Percentiles rank a stretch among this genome's conserved stretches.
These are phyloP conservation scores for Onygenales sp. DNA, from an alignment of 2,329 filamentous ascomycete genomes.

Conservation along the genomic window DNA sequence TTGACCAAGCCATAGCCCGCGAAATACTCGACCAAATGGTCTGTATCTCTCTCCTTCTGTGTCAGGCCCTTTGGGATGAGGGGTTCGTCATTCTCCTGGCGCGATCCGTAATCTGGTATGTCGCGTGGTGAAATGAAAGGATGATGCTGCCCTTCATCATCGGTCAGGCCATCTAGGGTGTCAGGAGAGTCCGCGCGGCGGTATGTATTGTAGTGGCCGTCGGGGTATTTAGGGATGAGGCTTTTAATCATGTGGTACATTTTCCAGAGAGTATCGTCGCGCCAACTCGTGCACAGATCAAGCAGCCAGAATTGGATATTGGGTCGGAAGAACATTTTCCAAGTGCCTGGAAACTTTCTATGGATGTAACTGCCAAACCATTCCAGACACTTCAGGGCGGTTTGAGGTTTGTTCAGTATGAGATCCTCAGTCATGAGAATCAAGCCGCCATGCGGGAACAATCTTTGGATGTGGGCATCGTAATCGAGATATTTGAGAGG, in stretches of 20 bases:
- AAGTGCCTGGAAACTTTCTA: constrained; percentile 19
- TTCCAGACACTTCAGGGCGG: constrained; percentile 22
- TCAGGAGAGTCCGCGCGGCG: constrained; percentile 7
- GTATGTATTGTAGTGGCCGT: constrained; percentile 5
- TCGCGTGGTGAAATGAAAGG: constrained; percentile 20
- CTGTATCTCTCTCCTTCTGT: constrained; percentile 21
- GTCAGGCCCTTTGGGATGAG: constrained; percentile 18
- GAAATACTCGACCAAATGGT: constrained; percentile 30
- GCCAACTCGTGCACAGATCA: constrained; percentile 12
- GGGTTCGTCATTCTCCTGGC: constrained; percentile 15
- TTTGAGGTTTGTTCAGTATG: constrained; percentile 21
- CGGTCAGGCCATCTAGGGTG: constrained; percentile 16
- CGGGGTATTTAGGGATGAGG: constrained; percentile 13
- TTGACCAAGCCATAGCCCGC: constrained; percentile 28
- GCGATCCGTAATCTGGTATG: constrained; percentile 20
- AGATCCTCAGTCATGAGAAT: constrained; percentile 34
- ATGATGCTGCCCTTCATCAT: constrained; percentile 16
- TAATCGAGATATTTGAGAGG: constrained; percentile 17
- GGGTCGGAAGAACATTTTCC: constrained; percentile 32
- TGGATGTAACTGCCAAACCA: constrained; percentile 24
- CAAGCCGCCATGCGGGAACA: constrained; percentile 29
- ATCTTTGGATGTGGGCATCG: constrained; percentile 20
- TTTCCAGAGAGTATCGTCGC: constrained; percentile 14
- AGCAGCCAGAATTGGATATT: constrained; percentile 26
- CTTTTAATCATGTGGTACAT: constrained; percentile 21